These are phyloP conservation scores for Ophiostoma himal-ulmi DNA, from an alignment of 2,329 filamentous ascomycete species.

Conservation along the genomic window DNA sequence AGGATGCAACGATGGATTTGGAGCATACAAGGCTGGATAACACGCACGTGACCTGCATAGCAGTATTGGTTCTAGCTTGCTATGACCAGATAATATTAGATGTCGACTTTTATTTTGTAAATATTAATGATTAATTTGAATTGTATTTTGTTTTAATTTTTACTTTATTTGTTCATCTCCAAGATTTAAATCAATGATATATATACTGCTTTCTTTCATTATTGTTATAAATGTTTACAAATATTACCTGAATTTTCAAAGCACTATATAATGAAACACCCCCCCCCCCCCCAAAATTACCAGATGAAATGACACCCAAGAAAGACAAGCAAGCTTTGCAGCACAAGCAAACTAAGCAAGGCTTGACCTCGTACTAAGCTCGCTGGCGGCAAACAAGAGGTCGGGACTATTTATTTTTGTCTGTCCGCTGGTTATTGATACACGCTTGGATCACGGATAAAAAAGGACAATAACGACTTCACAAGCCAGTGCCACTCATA, in stretches of 20 bases:
- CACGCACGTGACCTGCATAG: background rate
- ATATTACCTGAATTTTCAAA: no score
- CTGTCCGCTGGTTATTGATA: background rate
- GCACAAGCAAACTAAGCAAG: conserved; percentile 7
- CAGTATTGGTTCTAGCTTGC: background rate
- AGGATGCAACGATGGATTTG: background rate
- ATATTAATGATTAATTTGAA: no score
- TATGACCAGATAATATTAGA: no score
- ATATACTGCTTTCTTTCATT: background rate
- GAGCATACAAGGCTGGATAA: background rate
- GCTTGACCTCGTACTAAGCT: background rate
- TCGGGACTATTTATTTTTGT: background rate
- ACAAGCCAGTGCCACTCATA: background rate
- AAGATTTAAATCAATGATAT: background rate
- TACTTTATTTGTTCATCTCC: no score
- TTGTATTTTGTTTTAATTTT: no score
- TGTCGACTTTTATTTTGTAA: no score
- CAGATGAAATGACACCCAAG: background rate
- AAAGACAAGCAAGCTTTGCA: background rate
- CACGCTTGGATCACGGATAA: background rate
- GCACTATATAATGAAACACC: no score
- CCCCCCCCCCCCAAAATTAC: no score
- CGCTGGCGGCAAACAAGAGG: background rate
- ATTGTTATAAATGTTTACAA: background rate
- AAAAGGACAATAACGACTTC: background rate